Percentiles rank a stretch among this genome's conserved stretches.
phyloP scores from a whole-genome alignment of 305 asterid species.

The Fraxinus xanthoxyloides region DNA sequence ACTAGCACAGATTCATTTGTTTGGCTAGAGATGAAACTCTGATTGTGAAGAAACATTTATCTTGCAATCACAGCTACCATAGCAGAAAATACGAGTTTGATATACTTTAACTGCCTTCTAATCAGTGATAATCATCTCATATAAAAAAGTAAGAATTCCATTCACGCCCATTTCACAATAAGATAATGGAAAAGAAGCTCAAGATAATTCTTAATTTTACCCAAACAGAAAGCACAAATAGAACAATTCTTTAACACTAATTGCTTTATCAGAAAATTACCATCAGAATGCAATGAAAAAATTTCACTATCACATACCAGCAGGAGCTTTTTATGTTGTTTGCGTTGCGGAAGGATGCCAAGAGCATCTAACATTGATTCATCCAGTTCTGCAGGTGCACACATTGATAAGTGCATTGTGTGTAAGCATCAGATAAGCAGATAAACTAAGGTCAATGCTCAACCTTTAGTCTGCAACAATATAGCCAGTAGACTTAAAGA shows the following conservation, averaged over 20 bases:
- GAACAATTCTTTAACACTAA: slow-evolving; percentile 3
- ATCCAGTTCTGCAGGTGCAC: slow-evolving; percentile 70
- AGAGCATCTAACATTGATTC: slow-evolving; percentile 96
- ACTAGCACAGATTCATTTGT: not conserved
- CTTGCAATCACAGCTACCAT: slow-evolving; percentile 5
- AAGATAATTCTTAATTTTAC: slow-evolving; percentile 10
- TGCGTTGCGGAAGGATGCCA: slow-evolving; percentile 96
- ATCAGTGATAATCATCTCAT: not conserved
- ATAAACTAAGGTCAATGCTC: slow-evolving; percentile 23
- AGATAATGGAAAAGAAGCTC: not conserved
- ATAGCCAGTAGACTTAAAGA: slow-evolving; percentile 86
- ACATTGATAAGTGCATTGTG: slow-evolving; percentile 20
- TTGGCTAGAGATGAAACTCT: slow-evolving; percentile 2
- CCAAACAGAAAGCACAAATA: not conserved
- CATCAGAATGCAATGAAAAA: slow-evolving; percentile 19
- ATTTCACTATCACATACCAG: slow-evolving; percentile 57
- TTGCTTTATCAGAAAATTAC: slow-evolving; percentile 1
- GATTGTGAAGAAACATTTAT: slow-evolving; percentile 1
- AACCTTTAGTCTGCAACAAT: slow-evolving; percentile 93
- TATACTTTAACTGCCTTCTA: slow-evolving; percentile 1
- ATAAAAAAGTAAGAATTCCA: not conserved
- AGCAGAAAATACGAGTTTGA: not conserved
- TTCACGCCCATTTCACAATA: not conserved
- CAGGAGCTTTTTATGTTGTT: slow-evolving; percentile 87
- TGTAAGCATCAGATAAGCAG: slow-evolving; percentile 26